These are phyloP conservation scores for Phyllosticta citribraziliensis DNA, from an alignment of 2,329 filamentous ascomycete genomes.

Conservation along the genomic window DNA sequence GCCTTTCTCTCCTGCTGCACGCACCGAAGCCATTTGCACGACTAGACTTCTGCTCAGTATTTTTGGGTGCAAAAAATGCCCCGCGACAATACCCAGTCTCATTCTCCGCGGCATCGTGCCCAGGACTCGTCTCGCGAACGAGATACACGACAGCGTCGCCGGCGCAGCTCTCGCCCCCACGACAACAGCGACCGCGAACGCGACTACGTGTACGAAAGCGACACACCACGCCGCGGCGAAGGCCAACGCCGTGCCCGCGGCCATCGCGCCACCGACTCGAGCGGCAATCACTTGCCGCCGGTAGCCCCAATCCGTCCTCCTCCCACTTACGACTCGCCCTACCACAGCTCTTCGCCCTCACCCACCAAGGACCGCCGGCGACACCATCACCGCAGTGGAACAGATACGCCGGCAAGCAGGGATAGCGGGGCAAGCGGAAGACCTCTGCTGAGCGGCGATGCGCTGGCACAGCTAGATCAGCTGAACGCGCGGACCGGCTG, in stretches of 20 bases:
- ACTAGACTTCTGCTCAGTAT: background rate
- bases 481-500: constrained; percentile 47
- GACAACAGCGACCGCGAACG: constrained; percentile 17
- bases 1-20: background rate
- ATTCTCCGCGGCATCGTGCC: background rate
- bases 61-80: background rate
- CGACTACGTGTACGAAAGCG: background rate
- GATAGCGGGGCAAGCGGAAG: constrained; percentile 23
- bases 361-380: background rate
- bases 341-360: constrained; percentile 1
- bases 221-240: background rate
- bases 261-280: constrained; percentile 31
- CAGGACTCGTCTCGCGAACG: background rate
- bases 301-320: constrained; percentile 4
- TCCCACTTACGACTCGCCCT: constrained; percentile 9
- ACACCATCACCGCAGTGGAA: background rate
- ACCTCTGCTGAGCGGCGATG: constrained; percentile 41
- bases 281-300: constrained; percentile 24
- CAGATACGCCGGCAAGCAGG: constrained; percentile 8
- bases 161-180: background rate
- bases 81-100: background rate
- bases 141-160: constrained; percentile 11
- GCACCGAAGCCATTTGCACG: background rate
- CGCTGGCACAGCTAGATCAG: constrained; percentile 56
- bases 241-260: constrained; percentile 19